Percentiles rank a stretch among this genome's conserved stretches.
phyloP scores from a whole-genome alignment of 2,329 filamentous ascomycete genomes.

The Didymella keratinophila region DNA sequence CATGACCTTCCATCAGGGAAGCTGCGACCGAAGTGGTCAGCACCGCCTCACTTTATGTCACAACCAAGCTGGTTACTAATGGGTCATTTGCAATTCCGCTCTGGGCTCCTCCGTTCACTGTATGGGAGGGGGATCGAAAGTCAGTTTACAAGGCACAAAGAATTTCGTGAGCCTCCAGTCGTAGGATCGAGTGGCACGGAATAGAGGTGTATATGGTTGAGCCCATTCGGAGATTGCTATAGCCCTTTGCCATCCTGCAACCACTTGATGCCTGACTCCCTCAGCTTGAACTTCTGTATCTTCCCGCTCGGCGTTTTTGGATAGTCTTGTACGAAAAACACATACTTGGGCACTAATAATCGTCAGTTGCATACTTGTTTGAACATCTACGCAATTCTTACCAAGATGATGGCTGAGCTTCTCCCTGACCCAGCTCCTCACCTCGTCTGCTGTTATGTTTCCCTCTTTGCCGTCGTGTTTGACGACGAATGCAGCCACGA shows the following conservation, averaged over 20 bases:
- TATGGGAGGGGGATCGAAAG: no score
- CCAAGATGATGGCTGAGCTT: constrained; percentile 75
- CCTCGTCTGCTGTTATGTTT: constrained; percentile 63
- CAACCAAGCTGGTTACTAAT: no score
- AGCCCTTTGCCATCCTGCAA: constrained; percentile 36
- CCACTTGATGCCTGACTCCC: constrained; percentile 64
- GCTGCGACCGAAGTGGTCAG: no score
- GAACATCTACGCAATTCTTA: constrained; percentile 45
- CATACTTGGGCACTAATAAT: constrained; percentile 74
- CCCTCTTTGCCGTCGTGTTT: constrained; percentile 48
- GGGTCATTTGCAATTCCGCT: no score
- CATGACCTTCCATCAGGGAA: no score
- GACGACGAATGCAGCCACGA: constrained; percentile 84
- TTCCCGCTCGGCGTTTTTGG: constrained; percentile 97
- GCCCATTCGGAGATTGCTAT: no score
- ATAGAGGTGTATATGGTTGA: no score
- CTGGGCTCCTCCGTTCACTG: no score
- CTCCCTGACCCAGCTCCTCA: constrained; percentile 75
- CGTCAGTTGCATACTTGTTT: not conserved
- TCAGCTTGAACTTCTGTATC: constrained; percentile 91
- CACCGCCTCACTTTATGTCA: no score
- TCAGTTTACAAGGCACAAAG: no score
- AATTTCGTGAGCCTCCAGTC: no score
- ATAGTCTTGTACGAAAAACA: constrained; percentile 87
- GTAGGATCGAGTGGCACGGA: no score